Conservation (phyloP, 108 stramenopile genomes). For the Seminavis robusta region DNA sequence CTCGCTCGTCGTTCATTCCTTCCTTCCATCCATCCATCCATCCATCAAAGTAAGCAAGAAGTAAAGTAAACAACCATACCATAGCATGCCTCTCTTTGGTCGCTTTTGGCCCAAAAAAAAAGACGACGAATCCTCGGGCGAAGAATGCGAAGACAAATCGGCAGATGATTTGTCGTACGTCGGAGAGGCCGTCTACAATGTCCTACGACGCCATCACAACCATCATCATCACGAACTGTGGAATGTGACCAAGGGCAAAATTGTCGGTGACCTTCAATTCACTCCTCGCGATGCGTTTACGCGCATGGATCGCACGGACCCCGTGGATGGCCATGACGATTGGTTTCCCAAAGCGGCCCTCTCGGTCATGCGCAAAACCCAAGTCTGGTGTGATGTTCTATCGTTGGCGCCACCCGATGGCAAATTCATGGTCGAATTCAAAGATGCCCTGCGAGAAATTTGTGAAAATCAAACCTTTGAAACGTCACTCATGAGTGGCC, state of each 20-base stretch:
- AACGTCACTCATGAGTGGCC: too few species aligned
- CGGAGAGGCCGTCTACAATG: conserved; percentile 45
- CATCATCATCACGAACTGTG: conserved; percentile 50
- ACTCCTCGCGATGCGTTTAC: conserved; percentile 38
- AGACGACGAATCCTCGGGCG: conserved; percentile 49
- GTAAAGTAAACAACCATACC: too few species aligned
- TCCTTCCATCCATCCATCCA: too few species aligned
- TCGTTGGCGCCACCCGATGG: conserved; percentile 54
- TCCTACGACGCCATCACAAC: conserved; percentile 41
- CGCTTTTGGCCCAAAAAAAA: conserved; percentile 9
- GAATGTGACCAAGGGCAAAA: conserved; percentile 61
- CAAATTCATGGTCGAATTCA: conserved; percentile 37
- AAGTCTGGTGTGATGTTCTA: conserved; percentile 51
- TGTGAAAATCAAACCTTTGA: conserved; percentile 13
- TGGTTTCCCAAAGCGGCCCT: conserved; percentile 51
- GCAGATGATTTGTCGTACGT: conserved; percentile 40
- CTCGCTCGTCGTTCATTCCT: too few species aligned
- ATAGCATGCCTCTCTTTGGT: conserved; percentile 25
- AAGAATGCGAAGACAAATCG: conserved; percentile 45
- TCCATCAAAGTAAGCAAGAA: too few species aligned
- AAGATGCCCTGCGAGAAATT: conserved; percentile 28
- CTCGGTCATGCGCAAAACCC: conserved; percentile 32
- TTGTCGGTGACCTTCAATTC: conserved; percentile 33
- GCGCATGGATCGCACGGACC: conserved; percentile 20
- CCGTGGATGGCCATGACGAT: conserved; percentile 36